phyloP scores from a whole-genome alignment of 495 filamentous ascomycete species.

The Beverwykella pulmonaria region DNA sequence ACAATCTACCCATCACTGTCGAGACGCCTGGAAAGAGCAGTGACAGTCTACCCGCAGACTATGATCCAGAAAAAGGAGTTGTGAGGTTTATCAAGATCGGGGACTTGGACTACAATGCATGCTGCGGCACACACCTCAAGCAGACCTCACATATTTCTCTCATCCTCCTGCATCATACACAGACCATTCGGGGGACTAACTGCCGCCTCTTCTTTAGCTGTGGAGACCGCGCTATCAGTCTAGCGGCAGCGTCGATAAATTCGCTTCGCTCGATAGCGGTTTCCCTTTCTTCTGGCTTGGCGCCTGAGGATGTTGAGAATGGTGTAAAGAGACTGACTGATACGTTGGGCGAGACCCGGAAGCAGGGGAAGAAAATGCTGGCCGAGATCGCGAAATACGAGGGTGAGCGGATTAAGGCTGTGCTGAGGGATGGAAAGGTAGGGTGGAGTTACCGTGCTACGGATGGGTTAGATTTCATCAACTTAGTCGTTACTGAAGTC shows the following conservation, averaged over 20 bases:
- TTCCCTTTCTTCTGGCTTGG: conserved; percentile 5
- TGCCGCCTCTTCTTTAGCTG: conserved; percentile 20
- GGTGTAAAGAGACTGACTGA: conserved; percentile 13
- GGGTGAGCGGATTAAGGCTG: conserved; percentile 15
- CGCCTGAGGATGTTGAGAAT: conserved; percentile 4
- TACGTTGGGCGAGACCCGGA: background rate
- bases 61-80: conserved; percentile 26
- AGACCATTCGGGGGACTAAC: conserved; percentile 22
- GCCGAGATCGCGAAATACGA: conserved; percentile 25
- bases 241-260: conserved; percentile 10
- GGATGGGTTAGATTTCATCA: conserved; percentile 29
- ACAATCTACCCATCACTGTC: conserved; percentile 23
- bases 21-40: conserved; percentile 14
- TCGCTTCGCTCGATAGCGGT: conserved; percentile 3
- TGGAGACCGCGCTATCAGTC: conserved; percentile 21
- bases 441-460: conserved; percentile 23
- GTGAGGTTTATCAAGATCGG: conserved; percentile 29
- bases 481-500: conserved; percentile 17
- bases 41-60: conserved; percentile 19
- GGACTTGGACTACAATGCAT: conserved; percentile 25
- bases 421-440: background rate
- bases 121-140: conserved; percentile 31
- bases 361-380: conserved; percentile 18
- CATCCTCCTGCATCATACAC: conserved; percentile 31
- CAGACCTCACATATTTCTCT: conserved; percentile 21